phyloP scores from a whole-genome alignment of 2,329 filamentous ascomycete species.

The Aspergillus fumigatus region DNA sequence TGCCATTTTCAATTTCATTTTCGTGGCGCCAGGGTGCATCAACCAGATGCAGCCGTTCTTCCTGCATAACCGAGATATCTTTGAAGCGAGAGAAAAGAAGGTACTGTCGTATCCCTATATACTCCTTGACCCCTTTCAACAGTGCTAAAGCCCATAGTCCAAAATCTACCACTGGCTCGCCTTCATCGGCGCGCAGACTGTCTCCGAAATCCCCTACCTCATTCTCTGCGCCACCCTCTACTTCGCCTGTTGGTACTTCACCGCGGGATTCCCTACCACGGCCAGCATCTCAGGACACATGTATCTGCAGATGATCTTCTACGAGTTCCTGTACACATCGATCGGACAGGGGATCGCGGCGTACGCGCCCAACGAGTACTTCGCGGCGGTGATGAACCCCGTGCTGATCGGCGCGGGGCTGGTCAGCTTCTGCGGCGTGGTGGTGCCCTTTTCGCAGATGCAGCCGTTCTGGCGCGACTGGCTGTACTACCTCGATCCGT shows the following conservation, averaged over 20 bases:
- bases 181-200: constrained; percentile 51
- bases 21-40: constrained; percentile 56
- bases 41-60: constrained; percentile 58
- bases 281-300: constrained; percentile 34
- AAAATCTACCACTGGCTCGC: constrained; percentile 60
- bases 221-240: constrained; percentile 44
- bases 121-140: background rate
- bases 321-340: constrained; percentile 41
- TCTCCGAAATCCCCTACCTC: constrained; percentile 46
- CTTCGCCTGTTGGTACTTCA: constrained; percentile 56
- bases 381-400: constrained; percentile 56
- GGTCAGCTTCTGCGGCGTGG: constrained; percentile 37
- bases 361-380: constrained; percentile 58
- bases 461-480: constrained; percentile 42
- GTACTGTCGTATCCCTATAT: constrained; percentile 11
- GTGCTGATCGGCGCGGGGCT: constrained; percentile 47
- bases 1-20: constrained; percentile 61
- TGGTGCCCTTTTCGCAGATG: constrained; percentile 35
- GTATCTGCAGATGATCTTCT: constrained; percentile 41
- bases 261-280: constrained; percentile 43
- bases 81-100: constrained; percentile 57
- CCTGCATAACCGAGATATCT: constrained; percentile 53
- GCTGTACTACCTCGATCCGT: constrained; percentile 44
- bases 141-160: constrained; percentile 24
- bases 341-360: constrained; percentile 51